A percentile compares a stretch with the other conserved stretches of the same genome.
Conservation (phyloP, 2,329 filamentous ascomycete species). For the Exophiala mesophila region DNA sequence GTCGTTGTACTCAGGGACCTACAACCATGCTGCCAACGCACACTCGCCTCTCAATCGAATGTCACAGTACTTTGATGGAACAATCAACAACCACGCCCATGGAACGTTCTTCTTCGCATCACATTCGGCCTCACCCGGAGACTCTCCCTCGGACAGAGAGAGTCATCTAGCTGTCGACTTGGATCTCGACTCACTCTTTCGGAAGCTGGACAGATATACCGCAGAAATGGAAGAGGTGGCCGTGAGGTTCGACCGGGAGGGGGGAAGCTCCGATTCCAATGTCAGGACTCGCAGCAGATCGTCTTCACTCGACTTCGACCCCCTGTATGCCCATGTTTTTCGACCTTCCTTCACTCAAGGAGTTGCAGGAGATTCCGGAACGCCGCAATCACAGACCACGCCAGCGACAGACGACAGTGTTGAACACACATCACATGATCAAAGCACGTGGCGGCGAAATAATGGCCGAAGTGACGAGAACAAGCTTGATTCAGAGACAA, state of each 20-base stretch:
- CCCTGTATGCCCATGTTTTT: neutral
- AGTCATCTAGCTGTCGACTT: conserved; percentile 9
- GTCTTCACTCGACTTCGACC: conserved; percentile 9
- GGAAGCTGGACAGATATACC: conserved; percentile 16
- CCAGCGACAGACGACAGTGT: neutral
- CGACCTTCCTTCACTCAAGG: neutral
- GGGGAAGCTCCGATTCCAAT: conserved; percentile 1
- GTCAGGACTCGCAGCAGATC: neutral
- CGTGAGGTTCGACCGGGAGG: conserved; percentile 8
- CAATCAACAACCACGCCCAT: neutral
- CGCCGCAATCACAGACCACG: neutral
- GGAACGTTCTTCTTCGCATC: conserved; percentile 4
- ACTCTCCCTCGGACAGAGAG: conserved; percentile 1
- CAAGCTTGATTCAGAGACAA: too few species aligned
- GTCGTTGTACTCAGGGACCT: conserved; percentile 5
- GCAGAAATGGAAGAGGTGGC: conserved; percentile 16
- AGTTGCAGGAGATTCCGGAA: neutral
- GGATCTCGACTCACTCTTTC: conserved; percentile 16
- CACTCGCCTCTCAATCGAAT: neutral
- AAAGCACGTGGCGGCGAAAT: too few species aligned
- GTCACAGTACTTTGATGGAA: conserved; percentile 1
- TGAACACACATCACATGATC: too few species aligned
- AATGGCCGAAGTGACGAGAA: too few species aligned
- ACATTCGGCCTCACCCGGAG: conserved; percentile 1
- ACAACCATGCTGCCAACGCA: neutral